Percentiles rank a stretch among this genome's conserved stretches.
Evolutionary conservation across 2,329 filamentous ascomycete species (phyloP).

Genomic region (Sarocladiaceae sp.): DNA sequence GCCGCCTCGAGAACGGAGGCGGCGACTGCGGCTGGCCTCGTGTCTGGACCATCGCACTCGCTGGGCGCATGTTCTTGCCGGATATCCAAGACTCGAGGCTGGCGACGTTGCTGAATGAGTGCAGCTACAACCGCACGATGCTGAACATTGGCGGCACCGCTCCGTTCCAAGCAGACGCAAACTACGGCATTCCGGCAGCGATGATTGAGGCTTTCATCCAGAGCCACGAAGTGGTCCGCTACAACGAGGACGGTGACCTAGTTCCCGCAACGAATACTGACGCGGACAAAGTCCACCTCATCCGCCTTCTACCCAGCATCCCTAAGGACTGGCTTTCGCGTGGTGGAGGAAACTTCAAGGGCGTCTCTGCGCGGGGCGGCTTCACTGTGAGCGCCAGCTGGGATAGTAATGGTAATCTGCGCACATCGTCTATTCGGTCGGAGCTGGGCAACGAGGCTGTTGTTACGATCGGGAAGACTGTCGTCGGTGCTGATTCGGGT

Average conservation of each 20-base stretch:
- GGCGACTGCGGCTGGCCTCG: constrained; percentile 42
- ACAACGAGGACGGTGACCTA: constrained; percentile 1
- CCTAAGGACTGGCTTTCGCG: constrained; percentile 1
- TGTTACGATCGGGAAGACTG: constrained; percentile 1
- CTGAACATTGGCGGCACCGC: constrained; percentile 10
- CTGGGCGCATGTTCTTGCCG: constrained; percentile 9
- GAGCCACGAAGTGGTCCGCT: constrained; percentile 18
- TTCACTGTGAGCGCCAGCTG: constrained; percentile 7
- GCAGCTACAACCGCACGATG: constrained; percentile 11
- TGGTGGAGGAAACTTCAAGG: constrained; percentile 5
- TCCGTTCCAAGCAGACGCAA: constrained; percentile 27
- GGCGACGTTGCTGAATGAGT: constrained; percentile 6
- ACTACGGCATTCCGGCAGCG: constrained; percentile 37
- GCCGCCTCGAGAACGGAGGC: constrained; percentile 23
- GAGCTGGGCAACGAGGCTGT: constrained; percentile 1
- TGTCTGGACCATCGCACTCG: constrained; percentile 37
- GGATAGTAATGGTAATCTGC: constrained; percentile 2
- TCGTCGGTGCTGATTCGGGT: not conserved
- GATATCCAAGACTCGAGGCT: constrained; percentile 5
- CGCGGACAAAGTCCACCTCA: not conserved
- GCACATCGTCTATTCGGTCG: not conserved
- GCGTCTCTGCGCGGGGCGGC: constrained; percentile 1
- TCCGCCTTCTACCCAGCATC: constrained; percentile 6
- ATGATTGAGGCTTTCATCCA: constrained; percentile 39
- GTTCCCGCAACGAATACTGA: constrained; percentile 3